Evolutionary conservation across 1,284 basidiomycete species (phyloP), one percentile per base, ranked within the genome.

Genomic region (Ceratobasidium sp.): DNA sequence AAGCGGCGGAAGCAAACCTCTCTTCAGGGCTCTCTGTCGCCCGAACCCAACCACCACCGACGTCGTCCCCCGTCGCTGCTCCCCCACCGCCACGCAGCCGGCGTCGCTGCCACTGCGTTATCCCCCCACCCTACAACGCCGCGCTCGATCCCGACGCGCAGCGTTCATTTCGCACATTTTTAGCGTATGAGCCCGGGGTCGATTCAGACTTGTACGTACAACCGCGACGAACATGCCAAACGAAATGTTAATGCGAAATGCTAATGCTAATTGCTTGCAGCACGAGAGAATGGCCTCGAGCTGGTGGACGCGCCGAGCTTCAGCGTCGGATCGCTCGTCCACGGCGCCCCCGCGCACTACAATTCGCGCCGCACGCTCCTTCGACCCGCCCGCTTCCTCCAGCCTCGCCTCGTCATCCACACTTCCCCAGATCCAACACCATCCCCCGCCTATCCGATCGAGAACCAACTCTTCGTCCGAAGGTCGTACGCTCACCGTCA

Each of bases 1-100:
- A 36, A 62, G 36, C 45, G 41, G 59, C 59, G 59, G 59, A 62
- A n/a, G 59, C 59, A 62, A 62, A 62, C 59, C 53, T 27, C 59
- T 41, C 36, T 41, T 41, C 36, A 41, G 36, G 36, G 36, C 36
- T 41, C 36, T 41, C 36, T 41, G 36, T 41, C 36, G 59, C 19
- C 17, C 59, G 33, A 62, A 45, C 59, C 41, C 45, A 44, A 62
- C 59, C 59, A 62, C 59, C 59, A 62, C 36, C 36, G 36, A 41
- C 36, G 36, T 11, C 59, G 24, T 51, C 41, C 36, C 41, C 33
- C 5, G n/a, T n/a, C n/a, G n/a, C n/a, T n/a, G n/a, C n/a, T 45
- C 59, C 15, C n/a, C 27, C 15, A 17, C n/a, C 7, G 36, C 5
- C 7, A 33, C 15, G 59, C 27, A 15, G 41, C 17, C 31, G 36